Base-by-base conservation (phyloP, 2,329 filamentous ascomycete genomes). In the Aspergillus brunneoviolaceus region DNA sequence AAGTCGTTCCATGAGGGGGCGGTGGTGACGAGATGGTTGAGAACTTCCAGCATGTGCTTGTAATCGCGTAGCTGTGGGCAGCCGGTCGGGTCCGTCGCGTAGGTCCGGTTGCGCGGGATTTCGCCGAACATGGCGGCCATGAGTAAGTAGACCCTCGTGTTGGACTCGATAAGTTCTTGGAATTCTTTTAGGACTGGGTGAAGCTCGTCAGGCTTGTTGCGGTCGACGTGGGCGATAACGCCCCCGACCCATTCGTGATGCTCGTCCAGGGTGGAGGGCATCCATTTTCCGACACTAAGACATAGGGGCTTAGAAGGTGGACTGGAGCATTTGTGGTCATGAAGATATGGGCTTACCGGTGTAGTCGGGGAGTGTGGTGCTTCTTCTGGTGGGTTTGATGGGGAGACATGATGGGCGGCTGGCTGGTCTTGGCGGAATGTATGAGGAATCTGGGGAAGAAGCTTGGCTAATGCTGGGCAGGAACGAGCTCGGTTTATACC, bases 51-150 rank as follows among this genome's bases (percentile, higher is more conserved):
- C 84, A 91, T 87, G 65, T 90, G 86, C 5, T 81, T 59, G 66
- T 89, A 89, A 74, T 89, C 82, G 10, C 85, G 82, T 59, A 91
- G 84, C 74, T 89, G 86, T 29, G 78, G 81, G 56, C 81, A 78
- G 1, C 87, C 87, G 0, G 83, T 85, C 0, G 87, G 87, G 61
- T 90, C 87, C 7, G 77, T 78, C 60, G 73, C 70, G 74, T 91
- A 91, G 0, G 84, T 84, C n/a, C 80, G 76, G 72, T 85, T 86
- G 39, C 71, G 69, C 0, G 88, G 88, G 21, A 90, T 79, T 74
- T 91, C 85, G 31, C 84, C 79, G 74, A 89, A 91, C 89, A 91
- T 91, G 63, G 82, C 78, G 27, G 78, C 77, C 69, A 89, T 85
- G 71, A 87, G 85, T 81, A 90, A 86, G 77, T 85, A 87, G 29